Conservation (phyloP, 225 moss, liverwort and hornwort species). For the Bryum argenteum region DNA sequence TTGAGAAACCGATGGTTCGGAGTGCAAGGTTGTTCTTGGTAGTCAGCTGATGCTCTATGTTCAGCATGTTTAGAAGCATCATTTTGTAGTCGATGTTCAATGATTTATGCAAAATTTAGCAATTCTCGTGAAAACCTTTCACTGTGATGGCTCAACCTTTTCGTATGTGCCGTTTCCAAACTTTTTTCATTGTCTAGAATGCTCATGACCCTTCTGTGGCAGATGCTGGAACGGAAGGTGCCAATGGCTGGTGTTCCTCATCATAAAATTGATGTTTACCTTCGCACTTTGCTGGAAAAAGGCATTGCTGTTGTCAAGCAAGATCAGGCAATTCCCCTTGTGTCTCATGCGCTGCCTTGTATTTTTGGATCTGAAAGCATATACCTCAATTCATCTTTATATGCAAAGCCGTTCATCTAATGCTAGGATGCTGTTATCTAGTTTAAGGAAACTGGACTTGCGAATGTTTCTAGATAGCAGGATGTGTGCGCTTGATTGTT, state of each 20-base stretch:
- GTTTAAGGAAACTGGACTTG: slow-evolving; percentile 12
- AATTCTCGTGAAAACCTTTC: slow-evolving; percentile 22
- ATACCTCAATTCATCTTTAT: background rate
- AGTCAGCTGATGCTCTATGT: slow-evolving; percentile 18
- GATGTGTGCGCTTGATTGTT: slow-evolving; percentile 2
- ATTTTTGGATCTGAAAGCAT: slow-evolving; percentile 23
- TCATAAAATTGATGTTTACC: slow-evolving; percentile 67
- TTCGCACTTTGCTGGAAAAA: slow-evolving; percentile 63
- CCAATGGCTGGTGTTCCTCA: slow-evolving; percentile 76
- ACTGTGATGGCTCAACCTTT: slow-evolving; percentile 27
- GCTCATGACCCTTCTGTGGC: slow-evolving; percentile 24
- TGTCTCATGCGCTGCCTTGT: slow-evolving; percentile 23
- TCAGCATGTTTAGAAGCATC: slow-evolving; percentile 18
- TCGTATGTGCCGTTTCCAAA: slow-evolving; percentile 5
- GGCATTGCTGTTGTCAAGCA: slow-evolving; percentile 73
- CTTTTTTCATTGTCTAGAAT: slow-evolving; percentile 14
- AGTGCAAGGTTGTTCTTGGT: slow-evolving; percentile 11
- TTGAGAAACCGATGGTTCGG: slow-evolving; percentile 3
- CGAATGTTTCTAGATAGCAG: slow-evolving; percentile 12
- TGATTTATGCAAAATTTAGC: slow-evolving; percentile 10
- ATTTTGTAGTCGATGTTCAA: slow-evolving; percentile 9
- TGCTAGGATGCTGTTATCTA: slow-evolving; percentile 18
- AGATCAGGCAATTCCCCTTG: slow-evolving; percentile 57
- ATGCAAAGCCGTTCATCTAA: slow-evolving; percentile 16
- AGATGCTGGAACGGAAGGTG: slow-evolving; percentile 70